phyloP scores from a whole-genome alignment of 108 stramenopile genomes.

The Discostella pseudostelligera region DNA sequence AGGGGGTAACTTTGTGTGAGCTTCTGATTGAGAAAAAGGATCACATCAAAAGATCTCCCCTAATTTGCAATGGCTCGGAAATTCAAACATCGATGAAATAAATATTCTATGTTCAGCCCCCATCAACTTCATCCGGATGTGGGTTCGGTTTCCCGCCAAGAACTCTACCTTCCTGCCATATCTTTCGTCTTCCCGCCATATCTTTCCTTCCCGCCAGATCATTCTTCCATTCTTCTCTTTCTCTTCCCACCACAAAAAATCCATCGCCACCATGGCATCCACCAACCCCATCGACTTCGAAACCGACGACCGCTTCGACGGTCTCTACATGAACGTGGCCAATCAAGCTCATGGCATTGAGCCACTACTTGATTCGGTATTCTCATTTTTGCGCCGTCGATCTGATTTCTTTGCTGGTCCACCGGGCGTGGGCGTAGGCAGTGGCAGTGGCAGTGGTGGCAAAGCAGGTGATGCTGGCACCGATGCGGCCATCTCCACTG shows the following conservation, averaged over 20 bases:
- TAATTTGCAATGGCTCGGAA: too few relatives aligned
- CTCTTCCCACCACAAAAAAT: background rate
- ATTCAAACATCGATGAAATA: too few relatives aligned
- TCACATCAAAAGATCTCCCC: too few relatives aligned
- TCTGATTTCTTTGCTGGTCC: conserved; percentile 95
- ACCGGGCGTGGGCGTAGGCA: too few relatives aligned
- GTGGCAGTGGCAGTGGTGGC: too few relatives aligned
- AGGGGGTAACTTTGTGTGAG: too few relatives aligned
- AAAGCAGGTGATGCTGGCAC: conserved; percentile 14
- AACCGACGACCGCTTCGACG: conserved; percentile 97
- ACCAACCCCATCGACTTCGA: conserved; percentile 38
- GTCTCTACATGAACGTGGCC: conserved; percentile 93
- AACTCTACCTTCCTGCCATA: too few relatives aligned
- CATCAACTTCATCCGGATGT: too few relatives aligned
- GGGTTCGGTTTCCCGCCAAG: too few relatives aligned
- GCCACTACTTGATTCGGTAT: conserved; percentile 94
- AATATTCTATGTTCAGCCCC: too few relatives aligned
- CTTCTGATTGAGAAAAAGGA: too few relatives aligned
- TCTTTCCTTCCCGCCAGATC: too few relatives aligned
- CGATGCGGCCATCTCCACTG: conserved; percentile 64
- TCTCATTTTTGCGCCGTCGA: conserved; percentile 96
- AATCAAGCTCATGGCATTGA: conserved; percentile 95
- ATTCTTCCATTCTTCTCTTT: background rate
- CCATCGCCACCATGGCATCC: conserved; percentile 9
- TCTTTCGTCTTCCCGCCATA: background rate